Evolutionary conservation across 345 rosid genomes (phyloP).

Genomic region (Hirschfeldia incana): DNA sequence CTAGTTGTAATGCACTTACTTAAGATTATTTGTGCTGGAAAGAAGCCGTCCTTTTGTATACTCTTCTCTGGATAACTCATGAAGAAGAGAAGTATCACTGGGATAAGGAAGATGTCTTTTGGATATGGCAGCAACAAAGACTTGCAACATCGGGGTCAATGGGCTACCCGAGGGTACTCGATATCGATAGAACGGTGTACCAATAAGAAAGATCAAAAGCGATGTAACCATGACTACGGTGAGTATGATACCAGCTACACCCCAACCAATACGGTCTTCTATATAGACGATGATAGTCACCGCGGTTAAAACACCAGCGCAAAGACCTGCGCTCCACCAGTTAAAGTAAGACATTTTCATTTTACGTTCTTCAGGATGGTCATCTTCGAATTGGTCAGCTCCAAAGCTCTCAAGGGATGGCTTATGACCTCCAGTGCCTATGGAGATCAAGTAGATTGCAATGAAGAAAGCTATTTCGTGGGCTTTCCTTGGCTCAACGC

Average conservation of each 20-base stretch:
- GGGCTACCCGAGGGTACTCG: slow-evolving; percentile 74
- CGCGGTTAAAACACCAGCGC: slow-evolving; percentile 69
- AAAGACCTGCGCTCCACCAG: slow-evolving; percentile 89
- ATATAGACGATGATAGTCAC: slow-evolving; percentile 74
- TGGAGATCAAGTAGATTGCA: slow-evolving; percentile 76
- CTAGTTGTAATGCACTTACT: slow-evolving; percentile 48
- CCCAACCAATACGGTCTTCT: slow-evolving; percentile 86
- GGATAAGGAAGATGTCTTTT: slow-evolving; percentile 74
- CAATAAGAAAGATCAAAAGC: slow-evolving; percentile 56
- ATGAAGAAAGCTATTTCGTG: slow-evolving; percentile 76
- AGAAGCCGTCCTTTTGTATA: slow-evolving; percentile 55
- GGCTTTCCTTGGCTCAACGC: slow-evolving; percentile 59
- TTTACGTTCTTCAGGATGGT: slow-evolving; percentile 66
- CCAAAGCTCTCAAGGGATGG: slow-evolving; percentile 95
- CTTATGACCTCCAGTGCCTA: slow-evolving; percentile 96
- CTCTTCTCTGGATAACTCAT: slow-evolving; percentile 50
- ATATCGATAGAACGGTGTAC: slow-evolving; percentile 74
- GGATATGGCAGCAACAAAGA: slow-evolving; percentile 68
- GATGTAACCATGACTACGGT: slow-evolving; percentile 64
- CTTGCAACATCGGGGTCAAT: slow-evolving; percentile 78
- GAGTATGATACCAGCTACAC: slow-evolving; percentile 65
- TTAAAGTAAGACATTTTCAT: slow-evolving; percentile 91
- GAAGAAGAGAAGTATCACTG: slow-evolving; percentile 48
- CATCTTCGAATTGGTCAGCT: slow-evolving; percentile 93
- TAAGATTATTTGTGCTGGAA: slow-evolving; percentile 63